Base-by-base conservation (phyloP, 2,329 filamentous ascomycete species). In the Stachybotrys echinatus region DNA sequence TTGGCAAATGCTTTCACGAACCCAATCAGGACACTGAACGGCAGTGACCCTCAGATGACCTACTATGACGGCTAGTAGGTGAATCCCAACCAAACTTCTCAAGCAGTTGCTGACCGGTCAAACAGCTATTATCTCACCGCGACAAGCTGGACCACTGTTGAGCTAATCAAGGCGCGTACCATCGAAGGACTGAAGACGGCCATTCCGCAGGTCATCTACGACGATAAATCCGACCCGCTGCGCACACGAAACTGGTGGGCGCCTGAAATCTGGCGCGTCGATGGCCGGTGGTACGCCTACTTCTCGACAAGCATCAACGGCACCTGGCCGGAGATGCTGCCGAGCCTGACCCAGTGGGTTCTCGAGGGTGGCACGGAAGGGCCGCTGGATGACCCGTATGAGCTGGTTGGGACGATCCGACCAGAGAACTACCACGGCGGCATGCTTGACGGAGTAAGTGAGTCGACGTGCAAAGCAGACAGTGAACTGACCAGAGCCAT, bases 201-300 rank as follows among this genome's bases (percentile, higher is more conserved):
- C 12, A 42, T 27, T 6, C 45, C 51, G 4, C 42, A 34, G 18
- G 42, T 50, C 20, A 48, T 56, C 23, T 59, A 52, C 47, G 42
- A 40, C 5, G 51, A 55, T 27, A 49, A 22, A 18, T 50, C 50
- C 3, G 50, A 55, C 20, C 54, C 55, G 12, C 19, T 48, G 12
- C 52, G 52, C 4, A 27, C 37, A 22, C 21, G 49, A 17, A 53
- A 52, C 49, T 55, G 50, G 44, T 59, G 56, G 56, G 56, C 55
- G 7, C 56, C 56, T 12, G 56, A 57, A 46, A 49, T 59, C 19
- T 50, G 51, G 37, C 31, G 19, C n/a, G 37, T 57, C 37, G 50
- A 55, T 6, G 54, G 49, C 40, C 38, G 51, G 23, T 59, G 55
- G 56, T 56, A 57, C 42, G 39, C 55, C 45, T 57, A 57, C 45